Evolutionary conservation across 1,139 yeast genomes (phyloP).

Genomic region (Suhomyces terraborum): DNA sequence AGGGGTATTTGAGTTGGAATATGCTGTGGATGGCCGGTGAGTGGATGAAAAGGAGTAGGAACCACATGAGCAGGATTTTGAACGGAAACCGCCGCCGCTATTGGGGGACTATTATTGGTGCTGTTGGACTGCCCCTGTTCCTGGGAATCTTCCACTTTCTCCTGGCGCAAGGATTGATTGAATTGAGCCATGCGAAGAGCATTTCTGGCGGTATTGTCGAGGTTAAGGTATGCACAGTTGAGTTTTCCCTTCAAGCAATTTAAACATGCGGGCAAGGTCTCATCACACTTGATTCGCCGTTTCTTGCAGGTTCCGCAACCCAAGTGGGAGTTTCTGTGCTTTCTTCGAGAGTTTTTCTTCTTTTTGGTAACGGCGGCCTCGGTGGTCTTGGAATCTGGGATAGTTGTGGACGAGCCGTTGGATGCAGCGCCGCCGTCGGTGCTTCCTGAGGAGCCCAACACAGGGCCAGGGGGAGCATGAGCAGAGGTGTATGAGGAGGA

Average conservation of each 20-base stretch:
- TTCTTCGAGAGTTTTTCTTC: constrained; percentile 55
- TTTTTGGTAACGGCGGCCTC: constrained; percentile 20
- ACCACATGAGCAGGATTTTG: constrained; percentile 8
- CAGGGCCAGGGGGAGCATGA: constrained; percentile 1
- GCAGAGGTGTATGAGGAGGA: constrained; percentile 2
- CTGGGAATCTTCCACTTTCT: constrained; percentile 20
- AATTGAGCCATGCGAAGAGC: constrained; percentile 56
- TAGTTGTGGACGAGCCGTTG: constrained; percentile 13
- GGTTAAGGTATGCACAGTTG: constrained; percentile 54
- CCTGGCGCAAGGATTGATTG: constrained; percentile 45
- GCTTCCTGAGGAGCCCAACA: constrained; percentile 6
- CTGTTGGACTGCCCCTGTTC: constrained; percentile 4
- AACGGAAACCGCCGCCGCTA: neutral
- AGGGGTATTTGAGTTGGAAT: constrained; percentile 8
- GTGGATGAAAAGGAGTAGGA: constrained; percentile 1
- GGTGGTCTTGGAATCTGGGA: constrained; percentile 13
- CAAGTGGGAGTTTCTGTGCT: constrained; percentile 63
- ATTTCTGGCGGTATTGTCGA: constrained; percentile 52
- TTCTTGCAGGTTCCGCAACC: constrained; percentile 70
- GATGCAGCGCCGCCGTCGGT: constrained; percentile 14
- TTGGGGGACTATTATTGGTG: constrained; percentile 12
- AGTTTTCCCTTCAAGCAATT: constrained; percentile 62
- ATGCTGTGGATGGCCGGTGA: constrained; percentile 9
- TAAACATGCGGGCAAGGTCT: constrained; percentile 59
- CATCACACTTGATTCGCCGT: constrained; percentile 70